Base-by-base conservation (phyloP, 129 eudicot genomes). In the Lactuca sativa region DNA sequence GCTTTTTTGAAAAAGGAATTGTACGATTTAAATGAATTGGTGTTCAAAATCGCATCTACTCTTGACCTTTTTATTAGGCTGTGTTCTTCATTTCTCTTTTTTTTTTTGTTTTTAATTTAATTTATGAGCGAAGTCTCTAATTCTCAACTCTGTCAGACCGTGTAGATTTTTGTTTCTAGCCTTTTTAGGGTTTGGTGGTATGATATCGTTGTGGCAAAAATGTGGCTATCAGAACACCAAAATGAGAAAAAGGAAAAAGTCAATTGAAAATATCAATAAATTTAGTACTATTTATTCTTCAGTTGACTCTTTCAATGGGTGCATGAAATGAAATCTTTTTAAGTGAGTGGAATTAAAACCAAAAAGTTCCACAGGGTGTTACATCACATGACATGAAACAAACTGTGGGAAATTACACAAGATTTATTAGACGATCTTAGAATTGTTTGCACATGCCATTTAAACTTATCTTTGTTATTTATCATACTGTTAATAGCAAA, bases 151-250 rank as follows among this genome's bases (percentile, higher is more conserved):
- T 48, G 52, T 43, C 33, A 34, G 32, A 34, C 11, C 9, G 25
- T 58, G 9, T 36, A 57, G 67, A 57, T 49, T 66, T 17, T 49
- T 49, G 44, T 31, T 58, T 67, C 36, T 59, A 18, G 34, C 55
- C 44, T 67, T 76, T 76, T 67, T 25, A 76, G 65, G 59, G 81
- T 62, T 76, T 10, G 34, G 56, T 38, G 3, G 15, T 47, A 59
- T 71, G 59, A 32, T 32, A 59, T n/a, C 15, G 16, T 4, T 15
- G 62, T 48, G 56, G 36, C 51, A 49, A 64, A 67, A 59, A 25
- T 55, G 56, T 54, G 49, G 56, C 66, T 64, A 40, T 64, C 43
- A 4, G 64, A 38, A 66, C 16, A 9, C 56, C 33, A 57, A 70
- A 63, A 7, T 32, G 17, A 43, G 44, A 70, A 30, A 36, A 41